Percentiles rank a stretch among this genome's conserved stretches.
These are phyloP conservation scores for Isabelozyma heimii DNA, from an alignment of 805 yeast species.

Conservation along the genomic window DNA sequence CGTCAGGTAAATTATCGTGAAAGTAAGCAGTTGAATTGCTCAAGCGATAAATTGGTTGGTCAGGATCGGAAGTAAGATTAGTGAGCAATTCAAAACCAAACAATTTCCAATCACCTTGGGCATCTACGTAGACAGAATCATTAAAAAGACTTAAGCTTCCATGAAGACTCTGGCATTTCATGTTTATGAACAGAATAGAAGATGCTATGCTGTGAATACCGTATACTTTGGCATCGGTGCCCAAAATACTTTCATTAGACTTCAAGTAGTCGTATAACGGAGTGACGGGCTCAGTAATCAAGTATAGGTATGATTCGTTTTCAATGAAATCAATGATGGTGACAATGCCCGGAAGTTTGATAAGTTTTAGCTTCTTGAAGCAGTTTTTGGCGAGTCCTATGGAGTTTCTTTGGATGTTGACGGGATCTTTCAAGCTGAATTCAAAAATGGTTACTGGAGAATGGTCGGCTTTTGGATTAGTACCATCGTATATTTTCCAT, in stretches of 20 bases:
- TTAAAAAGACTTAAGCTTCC: constrained; percentile 54
- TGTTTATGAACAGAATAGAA: constrained; percentile 57
- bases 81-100: constrained; percentile 77
- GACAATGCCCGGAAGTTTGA: constrained; percentile 70
- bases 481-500: constrained; percentile 67
- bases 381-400: constrained; percentile 34
- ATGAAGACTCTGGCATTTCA: constrained; percentile 57
- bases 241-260: constrained; percentile 20
- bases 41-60: constrained; percentile 39
- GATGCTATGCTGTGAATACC: constrained; percentile 57
- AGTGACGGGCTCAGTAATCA: constrained; percentile 64
- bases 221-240: constrained; percentile 40
- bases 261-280: constrained; percentile 47
- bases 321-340: constrained; percentile 62
- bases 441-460: constrained; percentile 62
- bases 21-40: constrained; percentile 21
- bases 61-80: constrained; percentile 44
- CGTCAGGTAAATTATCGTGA: constrained; percentile 43
- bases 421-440: constrained; percentile 47
- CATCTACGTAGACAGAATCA: constrained; percentile 57
- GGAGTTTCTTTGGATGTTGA: constrained; percentile 19
- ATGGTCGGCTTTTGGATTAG: constrained; percentile 48
- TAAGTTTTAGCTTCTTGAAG: constrained; percentile 46
- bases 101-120: constrained; percentile 77
- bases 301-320: constrained; percentile 52